A percentile compares a stretch with the other conserved stretches of the same genome.
These are phyloP conservation scores for Fusarium sp. DNA, from an alignment of 2,329 filamentous ascomycete genomes.

Conservation along the genomic window DNA sequence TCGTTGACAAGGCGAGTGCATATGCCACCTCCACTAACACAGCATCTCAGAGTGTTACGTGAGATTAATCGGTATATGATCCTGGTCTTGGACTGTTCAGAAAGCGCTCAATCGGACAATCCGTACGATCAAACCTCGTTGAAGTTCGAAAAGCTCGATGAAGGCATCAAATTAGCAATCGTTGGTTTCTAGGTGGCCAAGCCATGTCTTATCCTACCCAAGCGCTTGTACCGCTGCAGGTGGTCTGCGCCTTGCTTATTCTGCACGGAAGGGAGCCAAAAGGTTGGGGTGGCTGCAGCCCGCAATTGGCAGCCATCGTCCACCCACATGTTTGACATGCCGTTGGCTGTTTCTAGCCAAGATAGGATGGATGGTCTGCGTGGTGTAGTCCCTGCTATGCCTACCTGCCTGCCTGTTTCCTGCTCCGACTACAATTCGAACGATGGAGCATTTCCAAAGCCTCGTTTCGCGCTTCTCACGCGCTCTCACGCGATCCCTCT, in stretches of 20 bases:
- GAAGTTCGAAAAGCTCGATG: slow-evolving; percentile 5
- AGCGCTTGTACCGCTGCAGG: slow-evolving; percentile 31
- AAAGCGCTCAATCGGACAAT: not conserved
- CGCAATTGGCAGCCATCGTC: slow-evolving; percentile 37
- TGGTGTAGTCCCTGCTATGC: slow-evolving; percentile 33
- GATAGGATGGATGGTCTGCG: slow-evolving; percentile 31
- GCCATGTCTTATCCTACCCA: slow-evolving; percentile 10
- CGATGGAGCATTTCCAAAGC: slow-evolving; percentile 28
- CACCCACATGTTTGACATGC: slow-evolving; percentile 42
- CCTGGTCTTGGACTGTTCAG: not conserved
- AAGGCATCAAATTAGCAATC: not conserved
- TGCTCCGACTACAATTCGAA: slow-evolving; percentile 20
- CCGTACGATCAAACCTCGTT: not conserved
- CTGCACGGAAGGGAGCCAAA: slow-evolving; percentile 26
- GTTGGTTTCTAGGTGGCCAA: slow-evolving; percentile 27
- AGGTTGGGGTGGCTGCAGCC: slow-evolving; percentile 35
- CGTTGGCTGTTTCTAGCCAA: slow-evolving; percentile 32
- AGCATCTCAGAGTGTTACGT: not conserved
- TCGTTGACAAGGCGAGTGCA: not conserved
- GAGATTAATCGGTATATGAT: not conserved
- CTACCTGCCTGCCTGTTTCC: slow-evolving; percentile 10
- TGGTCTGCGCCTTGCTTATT: slow-evolving; percentile 37
- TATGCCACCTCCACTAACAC: slow-evolving; percentile 1
- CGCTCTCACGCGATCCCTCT: slow-evolving; percentile 9
- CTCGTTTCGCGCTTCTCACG: slow-evolving; percentile 20